Evolutionary conservation across 345 rosid species (phyloP), one percentile per base, ranked within the genome.

Genomic region (Eucalyptus erythrocorys): DNA sequence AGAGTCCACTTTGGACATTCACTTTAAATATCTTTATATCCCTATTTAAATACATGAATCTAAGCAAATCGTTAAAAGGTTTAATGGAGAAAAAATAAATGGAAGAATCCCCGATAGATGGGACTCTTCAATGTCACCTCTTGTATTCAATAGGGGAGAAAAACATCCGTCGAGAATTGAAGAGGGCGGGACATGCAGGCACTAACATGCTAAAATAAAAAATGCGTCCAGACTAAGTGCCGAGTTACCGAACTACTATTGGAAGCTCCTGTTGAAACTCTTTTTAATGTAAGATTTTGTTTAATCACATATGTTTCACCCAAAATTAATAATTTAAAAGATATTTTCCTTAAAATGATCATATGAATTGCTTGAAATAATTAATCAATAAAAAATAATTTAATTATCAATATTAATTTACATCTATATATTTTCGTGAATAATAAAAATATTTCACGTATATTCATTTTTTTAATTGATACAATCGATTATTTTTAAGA

Each of bases 51-150:
- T 51, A 4, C 8, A 16, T 3, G 21, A 3, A 50, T 6, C 3
- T 50, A 0, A 50, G 53, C 1, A 6, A 0, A 15, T 49, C 19
- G 1, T 49, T 15, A 49, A 49, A 49, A 51, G 0, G 4, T 51
- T 51, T 7, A 19, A 51, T 1, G 0, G 4, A 51, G 0, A 51
- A 51, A 0, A 19, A 51, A 51, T 19, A 19, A 1, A 0, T 0
- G 22, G 26, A 51, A 51, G 4, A 19, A 51, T 7, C 10, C 10
- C 10, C 3, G 0, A 51, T 0, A 0, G 26, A 51, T 19, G 24
- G 10, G 24, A 51, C 57, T 51, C 57, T 10, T 0, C 4, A 7
- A 19, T 51, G 57, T 19, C 57, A 51, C 2, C 1, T 51, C 57
- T 51, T 7, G 1, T 51, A 51, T 51, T 19, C 2, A 3, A 0